Evolutionary conservation across 768 basidiomycete genomes (phyloP), one percentile per base, ranked within the genome.

Genomic region (Collybia nuda): DNA sequence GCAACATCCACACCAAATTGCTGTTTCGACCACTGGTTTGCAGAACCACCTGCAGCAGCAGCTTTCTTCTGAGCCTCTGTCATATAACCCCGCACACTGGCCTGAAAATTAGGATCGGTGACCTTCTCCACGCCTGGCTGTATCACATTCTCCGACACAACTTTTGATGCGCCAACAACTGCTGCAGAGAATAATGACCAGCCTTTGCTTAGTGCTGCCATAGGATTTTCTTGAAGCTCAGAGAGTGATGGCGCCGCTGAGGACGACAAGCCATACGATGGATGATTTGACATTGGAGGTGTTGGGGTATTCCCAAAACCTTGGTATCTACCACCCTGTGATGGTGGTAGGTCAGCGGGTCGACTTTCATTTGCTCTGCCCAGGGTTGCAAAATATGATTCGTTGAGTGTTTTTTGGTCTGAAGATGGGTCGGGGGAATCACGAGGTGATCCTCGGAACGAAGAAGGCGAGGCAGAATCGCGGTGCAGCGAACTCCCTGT

Each of bases 111-210:
- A 9, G 94, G 93, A 64, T 97, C 94, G 47, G 74, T 78, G 23
- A 89, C 90, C 55, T 79, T 82, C 61, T 90, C 87, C 64, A 95
- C 71, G 18, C 89, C 87, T 5, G 96, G 96, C 66, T 97, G 92
- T 51, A 98, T 88, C 39, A 98, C 88, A 57, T 82, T 87, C 63
- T 93, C 90, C 56, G 82, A 80, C 43, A 98, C 90, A 15, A 71
- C 88, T 59, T 82, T 82, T 5, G 85, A 80, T 17, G 94, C 94
- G 44, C 86, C 89, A 1, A 71, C 80, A 12, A 98, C 86, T 28
- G 85, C 93, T 0, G 89, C 80, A 23, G 92, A 88, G 63, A 99
- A 87, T n/a, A 98, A 69, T 21, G 93, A 92, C 97, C 97, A 98
- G 40, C 95, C 93, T 72, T 98, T 98, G 60, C 82, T 82, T 12